Base-by-base conservation (phyloP, 805 yeast species). In the Metschnikowia borealis region DNA sequence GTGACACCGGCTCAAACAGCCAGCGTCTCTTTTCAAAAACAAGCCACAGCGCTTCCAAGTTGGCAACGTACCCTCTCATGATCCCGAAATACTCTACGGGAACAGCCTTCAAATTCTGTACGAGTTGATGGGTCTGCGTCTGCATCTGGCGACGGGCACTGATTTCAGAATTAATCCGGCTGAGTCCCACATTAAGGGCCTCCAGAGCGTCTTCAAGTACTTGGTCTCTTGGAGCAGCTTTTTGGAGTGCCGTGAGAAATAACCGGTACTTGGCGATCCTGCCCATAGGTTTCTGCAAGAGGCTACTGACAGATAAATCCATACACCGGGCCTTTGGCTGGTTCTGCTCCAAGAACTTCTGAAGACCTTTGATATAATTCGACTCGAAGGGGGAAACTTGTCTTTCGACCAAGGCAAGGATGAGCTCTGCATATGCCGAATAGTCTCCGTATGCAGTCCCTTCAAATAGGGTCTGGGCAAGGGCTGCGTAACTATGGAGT, bases 391-490 rank as follows among this genome's bases (percentile, higher is more conserved):
- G 59, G 5, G 49, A 39, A 34, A 38, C 48, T 14, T 47, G 51
- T 4, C 20, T 38, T 14, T 23, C 38, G 7, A 54, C 50, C 23
- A 54, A 21, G 13, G 36, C 21, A 17, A 47, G 53, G 8, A 52
- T 44, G 21, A 52, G 49, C 32, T 46, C 54, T 29, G 57, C 55
- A 38, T 51, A 44, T 14, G 47, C 44, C 17, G 53, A 45, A 40
- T 44, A 47, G 18, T 34, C 36, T 10, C 56, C 50, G 42, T 51
- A 51, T 2, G 35, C 75, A 36, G 90, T 85, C 56, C 82, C 84
- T 59, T 87, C 88, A 77, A 92, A 78, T 26, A 89, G 69, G 56
- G 81, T 83, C 66, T 92, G 92, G 26, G 91, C 97, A 61, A 87
- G 96, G 39, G 92, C 81, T 72, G 56, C 52, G 7, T 49, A 43